phyloP scores from a whole-genome alignment of 768 basidiomycete genomes.

The Xanthoconium stramineum region DNA sequence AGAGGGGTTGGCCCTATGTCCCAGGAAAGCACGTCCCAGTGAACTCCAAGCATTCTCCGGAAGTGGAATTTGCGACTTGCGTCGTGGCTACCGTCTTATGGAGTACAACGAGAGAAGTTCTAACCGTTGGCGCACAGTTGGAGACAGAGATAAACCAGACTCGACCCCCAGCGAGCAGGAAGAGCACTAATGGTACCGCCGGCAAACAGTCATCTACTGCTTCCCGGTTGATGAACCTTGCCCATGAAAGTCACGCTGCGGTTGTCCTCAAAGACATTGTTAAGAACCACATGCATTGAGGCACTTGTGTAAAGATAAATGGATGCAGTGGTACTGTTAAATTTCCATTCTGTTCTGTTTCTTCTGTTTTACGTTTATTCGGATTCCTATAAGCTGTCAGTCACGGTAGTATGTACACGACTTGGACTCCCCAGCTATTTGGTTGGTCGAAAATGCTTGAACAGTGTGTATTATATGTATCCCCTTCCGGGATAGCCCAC shows the following conservation, averaged over 20 bases:
- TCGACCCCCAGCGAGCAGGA: conserved; percentile 2
- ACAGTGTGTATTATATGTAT: too few relatives aligned
- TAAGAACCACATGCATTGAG: background rate
- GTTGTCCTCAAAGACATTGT: conserved; percentile 22
- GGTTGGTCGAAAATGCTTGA: too few relatives aligned
- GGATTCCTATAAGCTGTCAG: background rate
- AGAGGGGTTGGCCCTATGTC: conserved; percentile 45
- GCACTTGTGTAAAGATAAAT: background rate
- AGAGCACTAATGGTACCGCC: conserved; percentile 3
- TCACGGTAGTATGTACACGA: too few relatives aligned
- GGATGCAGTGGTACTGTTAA: too few relatives aligned
- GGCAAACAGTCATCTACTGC: conserved; percentile 15
- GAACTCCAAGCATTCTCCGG: conserved; percentile 8
- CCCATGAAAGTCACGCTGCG: conserved; percentile 23
- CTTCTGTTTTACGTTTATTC: background rate
- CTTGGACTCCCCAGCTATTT: too few relatives aligned
- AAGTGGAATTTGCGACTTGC: background rate
- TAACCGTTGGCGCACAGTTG: conserved; percentile 10
- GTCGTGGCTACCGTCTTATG: conserved; percentile 7
- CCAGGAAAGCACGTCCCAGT: conserved; percentile 20
- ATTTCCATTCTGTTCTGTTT: background rate
- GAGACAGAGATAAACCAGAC: conserved; percentile 20
- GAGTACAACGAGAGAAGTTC: conserved; percentile 17
- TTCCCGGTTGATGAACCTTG: conserved; percentile 24
- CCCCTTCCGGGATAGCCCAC: too few relatives aligned